These are phyloP conservation scores for Biscogniauxia sp. DNA, from an alignment of 2,329 filamentous ascomycete species.

Conservation along the genomic window DNA sequence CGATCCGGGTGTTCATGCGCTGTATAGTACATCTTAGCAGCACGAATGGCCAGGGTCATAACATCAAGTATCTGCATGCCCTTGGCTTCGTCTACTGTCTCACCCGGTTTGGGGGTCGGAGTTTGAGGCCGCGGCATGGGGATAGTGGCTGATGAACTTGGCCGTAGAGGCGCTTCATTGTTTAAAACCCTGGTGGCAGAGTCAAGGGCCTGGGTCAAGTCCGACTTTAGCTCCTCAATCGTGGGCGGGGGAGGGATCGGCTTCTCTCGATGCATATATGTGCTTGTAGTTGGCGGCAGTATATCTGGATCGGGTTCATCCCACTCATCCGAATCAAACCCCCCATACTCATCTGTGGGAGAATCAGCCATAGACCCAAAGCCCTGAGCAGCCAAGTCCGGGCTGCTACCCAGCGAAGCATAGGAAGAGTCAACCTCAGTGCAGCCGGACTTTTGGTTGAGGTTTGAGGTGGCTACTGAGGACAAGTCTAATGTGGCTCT, in stretches of 20 bases:
- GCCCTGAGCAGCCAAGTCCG: slow-evolving; percentile 46
- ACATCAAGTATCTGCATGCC: slow-evolving; percentile 91
- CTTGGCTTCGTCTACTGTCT: slow-evolving; percentile 72
- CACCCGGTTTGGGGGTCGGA: slow-evolving; percentile 54
- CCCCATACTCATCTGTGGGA: slow-evolving; percentile 42
- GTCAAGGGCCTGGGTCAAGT: slow-evolving; percentile 46
- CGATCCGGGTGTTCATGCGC: slow-evolving; percentile 84
- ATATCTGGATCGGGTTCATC: slow-evolving; percentile 71
- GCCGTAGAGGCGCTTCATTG: slow-evolving; percentile 47
- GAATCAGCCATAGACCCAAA: slow-evolving; percentile 46
- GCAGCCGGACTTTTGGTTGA: slow-evolving; percentile 39
- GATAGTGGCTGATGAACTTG: slow-evolving; percentile 10
- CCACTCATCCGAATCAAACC: slow-evolving; percentile 57
- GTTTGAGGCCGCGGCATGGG: slow-evolving; percentile 18
- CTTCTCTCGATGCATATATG: slow-evolving; percentile 83
- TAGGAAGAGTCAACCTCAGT: slow-evolving; percentile 60
- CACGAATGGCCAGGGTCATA: slow-evolving; percentile 90
- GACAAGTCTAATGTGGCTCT: slow-evolving; percentile 59
- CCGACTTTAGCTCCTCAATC: slow-evolving; percentile 69
- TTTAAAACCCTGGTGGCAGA: slow-evolving; percentile 57
- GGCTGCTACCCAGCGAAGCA: slow-evolving; percentile 58
- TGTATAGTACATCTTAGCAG: slow-evolving; percentile 95
- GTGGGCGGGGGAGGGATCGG: slow-evolving; percentile 82
- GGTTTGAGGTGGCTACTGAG: slow-evolving; percentile 44
- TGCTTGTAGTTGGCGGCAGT: slow-evolving; percentile 95